A percentile compares a stretch with the other conserved stretches of the same genome.
Evolutionary conservation across 2,329 filamentous ascomycete genomes (phyloP).

Genomic region (Penicillium aurantiogriseum): DNA sequence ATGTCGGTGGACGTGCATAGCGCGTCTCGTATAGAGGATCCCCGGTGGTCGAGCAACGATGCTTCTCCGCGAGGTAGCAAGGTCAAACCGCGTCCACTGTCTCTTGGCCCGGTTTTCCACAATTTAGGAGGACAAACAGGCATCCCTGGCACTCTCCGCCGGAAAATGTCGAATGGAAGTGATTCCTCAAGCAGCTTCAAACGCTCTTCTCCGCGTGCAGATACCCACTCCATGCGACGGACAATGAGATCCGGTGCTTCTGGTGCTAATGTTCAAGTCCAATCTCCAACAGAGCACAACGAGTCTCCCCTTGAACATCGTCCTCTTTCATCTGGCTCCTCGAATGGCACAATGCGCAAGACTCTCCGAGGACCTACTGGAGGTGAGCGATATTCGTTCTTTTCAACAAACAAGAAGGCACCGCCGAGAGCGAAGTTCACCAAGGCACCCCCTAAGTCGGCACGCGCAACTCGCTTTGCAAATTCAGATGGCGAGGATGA

Average conservation of each 20-base stretch:
- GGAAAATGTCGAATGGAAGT: conserved; percentile 64
- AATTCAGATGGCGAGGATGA: conserved; percentile 61
- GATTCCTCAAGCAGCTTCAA: conserved; percentile 76
- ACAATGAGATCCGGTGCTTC: conserved; percentile 64
- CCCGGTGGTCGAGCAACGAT: conserved; percentile 11
- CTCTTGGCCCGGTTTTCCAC: conserved; percentile 24
- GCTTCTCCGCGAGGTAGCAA: conserved; percentile 6
- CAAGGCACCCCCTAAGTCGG: conserved; percentile 24
- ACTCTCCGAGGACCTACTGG: conserved; percentile 52
- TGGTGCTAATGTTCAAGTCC: conserved; percentile 28
- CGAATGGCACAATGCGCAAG: conserved; percentile 45
- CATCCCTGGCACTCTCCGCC: conserved; percentile 41
- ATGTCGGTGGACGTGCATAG: conserved; percentile 19
- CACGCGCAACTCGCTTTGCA: conserved; percentile 52
- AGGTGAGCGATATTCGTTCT: conserved; percentile 41
- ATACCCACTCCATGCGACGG: conserved; percentile 62
- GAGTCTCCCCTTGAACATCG: conserved; percentile 60
- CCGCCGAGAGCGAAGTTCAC: conserved; percentile 28
- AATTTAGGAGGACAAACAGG: conserved; percentile 6
- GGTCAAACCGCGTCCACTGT: conserved; percentile 21
- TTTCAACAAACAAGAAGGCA: conserved; percentile 39
- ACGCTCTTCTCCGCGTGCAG: conserved; percentile 52
- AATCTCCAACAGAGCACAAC: conserved; percentile 46
- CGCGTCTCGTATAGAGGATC: conserved; percentile 10
- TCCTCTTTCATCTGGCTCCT: conserved; percentile 44